These are phyloP conservation scores for Stephania cephalantha DNA, from an alignment of 164 flowering plant genomes.

Conservation along the genomic window DNA sequence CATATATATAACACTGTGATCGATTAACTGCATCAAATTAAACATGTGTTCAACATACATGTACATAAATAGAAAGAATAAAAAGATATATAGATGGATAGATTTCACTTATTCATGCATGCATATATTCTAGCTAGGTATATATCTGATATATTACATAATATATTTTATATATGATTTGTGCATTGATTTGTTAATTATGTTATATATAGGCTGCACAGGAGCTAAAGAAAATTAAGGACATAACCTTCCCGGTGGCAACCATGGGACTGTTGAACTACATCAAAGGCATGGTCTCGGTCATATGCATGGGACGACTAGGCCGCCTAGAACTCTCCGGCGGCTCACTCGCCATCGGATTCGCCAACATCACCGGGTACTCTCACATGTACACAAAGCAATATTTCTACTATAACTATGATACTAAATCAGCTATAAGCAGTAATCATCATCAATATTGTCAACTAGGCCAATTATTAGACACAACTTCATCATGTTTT, in stretches of 20 bases:
- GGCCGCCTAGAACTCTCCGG: constrained; percentile 88
- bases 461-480: not conserved
- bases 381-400: constrained; percentile 13
- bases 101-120: too few species aligned
- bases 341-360: constrained; percentile 86
- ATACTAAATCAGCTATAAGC: too few species aligned
- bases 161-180: too few species aligned
- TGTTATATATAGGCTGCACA: constrained; percentile 42
- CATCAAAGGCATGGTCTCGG: constrained; percentile 57
- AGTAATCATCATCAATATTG: not conserved
- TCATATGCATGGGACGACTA: constrained; percentile 76
- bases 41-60: not conserved
- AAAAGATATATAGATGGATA: too few species aligned
- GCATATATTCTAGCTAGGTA: too few species aligned
- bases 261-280: constrained; percentile 58
- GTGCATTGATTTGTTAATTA: too few species aligned
- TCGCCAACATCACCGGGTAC: constrained; percentile 94
- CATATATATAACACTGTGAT: too few species aligned
- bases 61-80: too few species aligned
- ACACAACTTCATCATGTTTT: constrained; percentile 9
- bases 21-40: not conserved
- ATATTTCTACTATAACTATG: too few species aligned
- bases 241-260: constrained; percentile 53
- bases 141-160: too few species aligned
- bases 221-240: constrained; percentile 52